phyloP scores from a whole-genome alignment of 1,284 basidiomycete genomes.

The Trichosporon sp. region DNA sequence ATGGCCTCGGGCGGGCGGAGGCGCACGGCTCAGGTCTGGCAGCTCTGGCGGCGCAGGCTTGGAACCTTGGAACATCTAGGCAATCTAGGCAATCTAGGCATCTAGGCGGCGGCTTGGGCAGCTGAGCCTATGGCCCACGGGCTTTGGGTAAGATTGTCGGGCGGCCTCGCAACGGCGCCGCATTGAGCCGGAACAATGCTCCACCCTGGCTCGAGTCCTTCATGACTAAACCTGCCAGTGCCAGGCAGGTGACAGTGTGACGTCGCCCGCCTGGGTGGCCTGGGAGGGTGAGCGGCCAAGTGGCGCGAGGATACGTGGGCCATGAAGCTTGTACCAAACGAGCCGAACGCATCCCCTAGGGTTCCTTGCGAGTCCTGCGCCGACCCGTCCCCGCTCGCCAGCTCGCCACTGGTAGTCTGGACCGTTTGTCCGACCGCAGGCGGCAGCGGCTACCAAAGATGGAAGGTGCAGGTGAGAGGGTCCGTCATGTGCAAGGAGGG shows the following conservation, averaged over 20 bases:
- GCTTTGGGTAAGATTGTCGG: not conserved
- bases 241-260: not conserved
- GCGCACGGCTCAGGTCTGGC: not conserved
- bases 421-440: not conserved
- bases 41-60: not conserved
- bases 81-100: no score
- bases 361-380: not conserved
- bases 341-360: not conserved
- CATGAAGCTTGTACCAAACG: not conserved
- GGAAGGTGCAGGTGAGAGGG: not conserved
- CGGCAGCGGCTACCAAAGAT: not conserved
- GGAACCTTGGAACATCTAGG: no score
- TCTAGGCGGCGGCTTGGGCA: no score
- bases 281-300: not conserved
- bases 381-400: no score
- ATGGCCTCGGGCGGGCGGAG: constrained; percentile 9
- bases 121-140: not conserved
- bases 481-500: not conserved
- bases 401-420: no score
- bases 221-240: not conserved
- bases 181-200: not conserved
- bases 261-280: not conserved
- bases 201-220: not conserved
- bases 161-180: constrained; percentile 1
- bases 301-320: constrained; percentile 12